Evolutionary conservation across 2,329 filamentous ascomycete genomes (phyloP).

Genomic region (Blastomyces parvus): DNA sequence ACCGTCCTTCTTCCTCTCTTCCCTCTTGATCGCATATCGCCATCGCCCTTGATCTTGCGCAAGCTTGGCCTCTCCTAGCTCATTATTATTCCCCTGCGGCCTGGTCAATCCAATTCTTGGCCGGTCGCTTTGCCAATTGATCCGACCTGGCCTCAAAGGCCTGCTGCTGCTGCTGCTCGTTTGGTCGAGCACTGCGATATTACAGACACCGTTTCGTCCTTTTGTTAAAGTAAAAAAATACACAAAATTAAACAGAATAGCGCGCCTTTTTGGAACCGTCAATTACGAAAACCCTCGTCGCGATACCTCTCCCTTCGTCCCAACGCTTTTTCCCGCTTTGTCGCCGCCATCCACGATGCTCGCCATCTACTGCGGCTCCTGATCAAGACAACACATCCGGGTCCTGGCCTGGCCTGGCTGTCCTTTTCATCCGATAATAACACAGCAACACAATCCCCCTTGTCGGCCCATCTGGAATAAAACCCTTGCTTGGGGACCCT

Average conservation of each 20-base stretch:
- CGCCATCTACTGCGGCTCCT: neutral
- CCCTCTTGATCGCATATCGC: neutral
- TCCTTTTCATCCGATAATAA: neutral
- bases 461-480: neutral
- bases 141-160: neutral
- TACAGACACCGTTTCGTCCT: neutral
- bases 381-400: neutral
- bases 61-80: neutral
- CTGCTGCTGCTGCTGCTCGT: neutral
- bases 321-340: neutral
- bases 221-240: neutral
- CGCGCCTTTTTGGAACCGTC: neutral
- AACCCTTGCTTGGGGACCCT: neutral
- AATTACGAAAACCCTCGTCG: neutral
- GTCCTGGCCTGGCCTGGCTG: neutral
- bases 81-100: neutral
- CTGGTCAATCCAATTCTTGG: neutral
- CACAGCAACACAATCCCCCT: too few species aligned
- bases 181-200: neutral
- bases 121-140: conserved; percentile 1
- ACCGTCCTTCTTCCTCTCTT: neutral
- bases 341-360: neutral
- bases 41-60: neutral
- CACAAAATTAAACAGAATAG: neutral
- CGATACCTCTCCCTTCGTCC: neutral